These are phyloP conservation scores for Aspergillus ostianus DNA, from an alignment of 495 filamentous ascomycete genomes.

Conservation along the genomic window DNA sequence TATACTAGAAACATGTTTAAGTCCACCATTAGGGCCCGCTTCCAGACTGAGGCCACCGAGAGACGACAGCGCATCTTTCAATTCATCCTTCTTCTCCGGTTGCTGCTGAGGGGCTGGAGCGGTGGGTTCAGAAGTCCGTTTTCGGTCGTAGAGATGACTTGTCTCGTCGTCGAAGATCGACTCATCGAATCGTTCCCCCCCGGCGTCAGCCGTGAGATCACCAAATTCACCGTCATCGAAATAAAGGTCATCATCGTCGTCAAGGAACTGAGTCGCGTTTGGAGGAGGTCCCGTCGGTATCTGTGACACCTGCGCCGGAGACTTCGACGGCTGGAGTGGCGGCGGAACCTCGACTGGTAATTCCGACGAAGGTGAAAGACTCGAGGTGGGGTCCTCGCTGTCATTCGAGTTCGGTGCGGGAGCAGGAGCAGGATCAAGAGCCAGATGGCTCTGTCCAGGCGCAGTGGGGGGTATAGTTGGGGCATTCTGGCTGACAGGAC, in stretches of 20 bases:
- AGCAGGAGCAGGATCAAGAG: not conserved
- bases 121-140: slow-evolving; percentile 19
- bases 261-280: slow-evolving; percentile 15
- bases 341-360: not conserved
- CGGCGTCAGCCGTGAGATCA: slow-evolving; percentile 45
- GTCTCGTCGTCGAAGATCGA: slow-evolving; percentile 72
- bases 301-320: not conserved
- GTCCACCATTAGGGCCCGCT: slow-evolving; percentile 9
- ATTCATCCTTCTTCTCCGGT: slow-evolving; percentile 11
- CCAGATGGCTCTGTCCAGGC: not conserved
- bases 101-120: slow-evolving; percentile 15
- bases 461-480: slow-evolving; percentile 8
- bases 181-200: slow-evolving; percentile 66
- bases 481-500: slow-evolving; percentile 29
- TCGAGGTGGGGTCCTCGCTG: not conserved
- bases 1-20: slow-evolving; percentile 43
- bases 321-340: not conserved
- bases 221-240: slow-evolving; percentile 78
- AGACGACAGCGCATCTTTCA: slow-evolving; percentile 17
- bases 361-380: not conserved
- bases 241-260: slow-evolving; percentile 72
- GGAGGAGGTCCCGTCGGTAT: slow-evolving; percentile 5
- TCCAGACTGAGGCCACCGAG: slow-evolving; percentile 11
- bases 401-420: not conserved
- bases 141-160: slow-evolving; percentile 48